Conservation (phyloP, 2,329 filamentous ascomycete species). For the Pyrenochaeta sp. region DNA sequence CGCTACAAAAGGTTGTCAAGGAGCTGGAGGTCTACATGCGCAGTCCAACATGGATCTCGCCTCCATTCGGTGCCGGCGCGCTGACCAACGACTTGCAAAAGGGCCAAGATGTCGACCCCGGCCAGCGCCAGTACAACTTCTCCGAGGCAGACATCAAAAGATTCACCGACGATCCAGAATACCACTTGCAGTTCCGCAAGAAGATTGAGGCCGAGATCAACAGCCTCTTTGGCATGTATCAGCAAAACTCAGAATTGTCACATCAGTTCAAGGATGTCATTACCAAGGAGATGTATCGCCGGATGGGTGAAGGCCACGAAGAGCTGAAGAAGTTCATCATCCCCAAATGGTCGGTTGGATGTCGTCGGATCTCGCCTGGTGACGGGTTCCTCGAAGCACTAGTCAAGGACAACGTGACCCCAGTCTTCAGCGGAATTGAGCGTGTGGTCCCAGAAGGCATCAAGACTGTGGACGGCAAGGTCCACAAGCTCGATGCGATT, state of each 20-base stretch:
- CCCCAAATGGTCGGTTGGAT: constrained; percentile 58
- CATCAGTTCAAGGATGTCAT: constrained; percentile 52
- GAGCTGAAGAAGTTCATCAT: constrained; percentile 57
- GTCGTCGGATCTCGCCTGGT: constrained; percentile 42
- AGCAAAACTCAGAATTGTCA: constrained; percentile 57
- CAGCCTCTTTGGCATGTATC: constrained; percentile 62
- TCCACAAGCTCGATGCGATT: constrained; percentile 43
- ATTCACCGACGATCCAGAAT: constrained; percentile 66
- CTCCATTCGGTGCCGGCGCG: constrained; percentile 48
- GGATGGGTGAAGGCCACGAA: constrained; percentile 51
- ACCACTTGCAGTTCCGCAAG: constrained; percentile 60
- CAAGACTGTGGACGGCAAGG: constrained; percentile 35
- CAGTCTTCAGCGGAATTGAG: constrained; percentile 38
- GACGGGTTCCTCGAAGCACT: constrained; percentile 45
- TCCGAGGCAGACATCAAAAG: constrained; percentile 64
- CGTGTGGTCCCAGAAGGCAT: constrained; percentile 49
- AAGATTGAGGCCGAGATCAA: constrained; percentile 61
- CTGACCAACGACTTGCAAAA: constrained; percentile 45
- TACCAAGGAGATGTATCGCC: constrained; percentile 53
- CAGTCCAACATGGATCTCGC: constrained; percentile 52
- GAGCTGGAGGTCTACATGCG: constrained; percentile 49
- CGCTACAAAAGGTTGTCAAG: constrained; percentile 49
- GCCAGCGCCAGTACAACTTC: constrained; percentile 54
- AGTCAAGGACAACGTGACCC: constrained; percentile 38
- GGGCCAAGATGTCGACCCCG: constrained; percentile 50